Conservation (phyloP, 148 eudicot species). For the Salicornia ramosissima region DNA sequence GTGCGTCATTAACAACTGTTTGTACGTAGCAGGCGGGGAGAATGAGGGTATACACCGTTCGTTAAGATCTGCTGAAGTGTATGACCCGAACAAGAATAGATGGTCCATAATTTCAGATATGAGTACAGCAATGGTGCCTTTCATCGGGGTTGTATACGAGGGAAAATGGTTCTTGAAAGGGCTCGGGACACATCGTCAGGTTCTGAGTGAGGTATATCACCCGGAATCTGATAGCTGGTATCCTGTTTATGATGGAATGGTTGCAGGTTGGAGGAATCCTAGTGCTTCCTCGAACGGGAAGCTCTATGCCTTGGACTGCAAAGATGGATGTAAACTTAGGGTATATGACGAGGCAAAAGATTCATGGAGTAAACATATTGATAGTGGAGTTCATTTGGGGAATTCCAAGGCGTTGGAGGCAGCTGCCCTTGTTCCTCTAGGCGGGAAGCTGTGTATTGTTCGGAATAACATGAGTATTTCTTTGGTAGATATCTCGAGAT, state of each 20-base stretch:
- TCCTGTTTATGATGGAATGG: conserved; percentile 73
- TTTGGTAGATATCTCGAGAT: conserved; percentile 63
- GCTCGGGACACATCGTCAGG: conserved; percentile 74
- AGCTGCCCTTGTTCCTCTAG: conserved; percentile 70
- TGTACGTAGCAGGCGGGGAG: conserved; percentile 93
- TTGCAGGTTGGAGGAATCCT: conserved; percentile 87
- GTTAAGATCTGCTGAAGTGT: conserved; percentile 78
- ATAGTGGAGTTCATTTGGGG: conserved; percentile 73
- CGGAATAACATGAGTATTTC: conserved; percentile 87
- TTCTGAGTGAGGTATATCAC: conserved; percentile 72
- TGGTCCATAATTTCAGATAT: conserved; percentile 83
- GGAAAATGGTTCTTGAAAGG: conserved; percentile 94
- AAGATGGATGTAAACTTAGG: conserved; percentile 82
- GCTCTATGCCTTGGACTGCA: conserved; percentile 81
- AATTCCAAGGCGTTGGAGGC: conserved; percentile 76
- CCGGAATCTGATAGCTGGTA: conserved; percentile 69
- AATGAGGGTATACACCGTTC: conserved; percentile 70
- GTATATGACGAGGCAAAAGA: conserved; percentile 64
- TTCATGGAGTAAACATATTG: conserved; percentile 76
- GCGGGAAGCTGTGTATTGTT: conserved; percentile 63
- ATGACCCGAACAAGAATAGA: conserved; percentile 73
- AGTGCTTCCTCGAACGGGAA: conserved; percentile 56
- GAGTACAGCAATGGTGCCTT: conserved; percentile 89
- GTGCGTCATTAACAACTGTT: conserved; percentile 85
- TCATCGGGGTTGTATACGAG: conserved; percentile 78